Base-by-base conservation (phyloP, 2,329 filamentous ascomycete genomes). In the Calycina marina region DNA sequence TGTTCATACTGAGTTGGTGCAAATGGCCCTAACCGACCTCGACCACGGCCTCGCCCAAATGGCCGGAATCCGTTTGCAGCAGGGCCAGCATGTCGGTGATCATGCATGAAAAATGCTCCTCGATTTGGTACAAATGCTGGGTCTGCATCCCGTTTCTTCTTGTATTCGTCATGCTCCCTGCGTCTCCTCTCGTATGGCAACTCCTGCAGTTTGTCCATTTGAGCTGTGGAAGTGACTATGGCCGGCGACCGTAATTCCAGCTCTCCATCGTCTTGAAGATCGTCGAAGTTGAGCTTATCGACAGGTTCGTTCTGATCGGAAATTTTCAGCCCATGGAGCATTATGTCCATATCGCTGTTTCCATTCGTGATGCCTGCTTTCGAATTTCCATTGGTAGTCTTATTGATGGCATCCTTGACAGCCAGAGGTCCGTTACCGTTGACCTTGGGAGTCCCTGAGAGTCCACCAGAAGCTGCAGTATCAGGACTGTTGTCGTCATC, bases 31-130 rank as follows among this genome's bases (percentile, higher is more conserved):
- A 55, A 65, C 47, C 56, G 56, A 30, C 73, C 82, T 56, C 71
- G 63, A 42, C 72, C 67, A 39, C 68, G 61, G 22, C 72, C 76
- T 56, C 77, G 67, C 18, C 69, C 69, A 53, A 77, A 79, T 9
- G 76, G 71, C 36, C 80, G 67, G 56, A 88, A 84, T 32, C 79
- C 79, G 56, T 86, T 88, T 32, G 76, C 69, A 43, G 75, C 72
- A 27, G 77, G 70, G n/a, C 78, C 78, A 35, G 79, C 72, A 46
- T 83, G 77, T 40, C 84, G 72, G 50, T 90, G 83, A 53, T 96
- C 90, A 56, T 96, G 88, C 72, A 96, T 85, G 61, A 94, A 96
- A 63, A 96, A 96, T 40, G 82, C 78, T 37, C 90, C 90, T 43
- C 88, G 69, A 50, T 92, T 94, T 33, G 90, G 88, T 34, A 94